These are phyloP conservation scores for Penicillium sp. DNA, from an alignment of 2,329 filamentous ascomycete genomes.

Conservation along the genomic window DNA sequence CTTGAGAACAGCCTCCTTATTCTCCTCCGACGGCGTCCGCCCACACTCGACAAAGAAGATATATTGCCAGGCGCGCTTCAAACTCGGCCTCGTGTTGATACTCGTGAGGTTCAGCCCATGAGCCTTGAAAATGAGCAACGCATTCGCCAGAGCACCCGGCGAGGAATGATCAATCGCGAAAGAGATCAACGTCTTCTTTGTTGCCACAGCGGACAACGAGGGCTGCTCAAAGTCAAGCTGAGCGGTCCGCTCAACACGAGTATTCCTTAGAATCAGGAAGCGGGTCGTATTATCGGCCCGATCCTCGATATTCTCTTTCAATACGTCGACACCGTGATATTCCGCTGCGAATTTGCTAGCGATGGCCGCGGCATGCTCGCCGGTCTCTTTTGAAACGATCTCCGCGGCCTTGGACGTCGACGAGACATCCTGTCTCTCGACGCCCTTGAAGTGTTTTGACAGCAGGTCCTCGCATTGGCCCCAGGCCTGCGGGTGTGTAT, in stretches of 20 bases:
- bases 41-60: conserved; percentile 93
- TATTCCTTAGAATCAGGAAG: conserved; percentile 49
- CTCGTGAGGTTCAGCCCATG: conserved; percentile 80
- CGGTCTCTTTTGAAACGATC: conserved; percentile 62
- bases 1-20: conserved; percentile 31
- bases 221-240: conserved; percentile 21
- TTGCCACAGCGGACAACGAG: conserved; percentile 5
- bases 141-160: conserved; percentile 81
- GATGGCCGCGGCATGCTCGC: conserved; percentile 72
- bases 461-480: conserved; percentile 85
- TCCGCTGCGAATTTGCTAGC: conserved; percentile 73
- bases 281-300: conserved; percentile 50
- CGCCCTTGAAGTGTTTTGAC: conserved; percentile 65
- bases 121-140: conserved; percentile 74
- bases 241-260: conserved; percentile 29
- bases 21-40: conserved; percentile 46
- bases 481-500: conserved; percentile 94
- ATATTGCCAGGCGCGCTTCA: conserved; percentile 78
- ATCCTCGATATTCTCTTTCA: conserved; percentile 57
- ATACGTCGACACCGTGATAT: conserved; percentile 67
- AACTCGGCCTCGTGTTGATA: conserved; percentile 83
- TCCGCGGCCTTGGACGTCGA: conserved; percentile 86
- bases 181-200: conserved; percentile 71
- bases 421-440: conserved; percentile 80
- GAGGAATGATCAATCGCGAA: conserved; percentile 78